A percentile compares a stretch with the other conserved stretches of the same genome.
These are phyloP conservation scores for Anaeramoeba flamelloides DNA, from an alignment of 78 protist species.

Conservation along the genomic window DNA sequence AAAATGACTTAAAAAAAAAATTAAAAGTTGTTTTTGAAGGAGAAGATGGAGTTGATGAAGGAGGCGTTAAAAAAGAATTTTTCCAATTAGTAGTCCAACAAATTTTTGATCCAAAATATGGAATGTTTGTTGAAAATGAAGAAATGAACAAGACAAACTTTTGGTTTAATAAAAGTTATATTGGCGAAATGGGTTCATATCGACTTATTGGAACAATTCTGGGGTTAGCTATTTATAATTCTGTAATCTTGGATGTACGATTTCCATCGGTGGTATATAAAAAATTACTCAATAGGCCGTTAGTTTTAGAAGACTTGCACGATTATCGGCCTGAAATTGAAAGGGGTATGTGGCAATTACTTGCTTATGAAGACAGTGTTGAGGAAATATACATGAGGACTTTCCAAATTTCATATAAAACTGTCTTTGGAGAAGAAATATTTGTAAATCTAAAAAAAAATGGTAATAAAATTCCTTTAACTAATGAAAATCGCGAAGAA, in stretches of 20 bases:
- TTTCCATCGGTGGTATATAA: too few species aligned
- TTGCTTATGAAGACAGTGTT: too few species aligned
- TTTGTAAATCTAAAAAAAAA: not conserved
- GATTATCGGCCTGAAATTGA: too few species aligned
- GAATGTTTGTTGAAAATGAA: not conserved
- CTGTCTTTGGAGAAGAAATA: too few species aligned
- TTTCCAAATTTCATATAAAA: too few species aligned
- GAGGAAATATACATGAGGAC: too few species aligned
- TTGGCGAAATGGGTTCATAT: slow-evolving; percentile 12
- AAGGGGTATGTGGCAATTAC: too few species aligned
- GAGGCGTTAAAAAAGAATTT: slow-evolving; percentile 22
- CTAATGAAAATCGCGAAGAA: not conserved
- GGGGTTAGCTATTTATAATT: slow-evolving; percentile 93
- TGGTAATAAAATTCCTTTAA: not conserved
- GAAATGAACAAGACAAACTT: slow-evolving; percentile 16
- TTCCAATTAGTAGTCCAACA: slow-evolving; percentile 15
- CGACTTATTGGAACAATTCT: slow-evolving; percentile 39
- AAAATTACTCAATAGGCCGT: too few species aligned
- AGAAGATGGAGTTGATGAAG: slow-evolving; percentile 24
- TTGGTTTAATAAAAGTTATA: slow-evolving; percentile 42
- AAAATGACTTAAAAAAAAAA: not conserved
- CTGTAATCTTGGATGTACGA: slow-evolving; percentile 68
- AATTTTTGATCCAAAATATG: not conserved
- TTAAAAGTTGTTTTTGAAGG: slow-evolving; percentile 17
- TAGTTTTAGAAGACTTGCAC: too few species aligned